Evolutionary conservation across 495 filamentous ascomycete genomes (phyloP).

Genomic region (Penicillium taxi): DNA sequence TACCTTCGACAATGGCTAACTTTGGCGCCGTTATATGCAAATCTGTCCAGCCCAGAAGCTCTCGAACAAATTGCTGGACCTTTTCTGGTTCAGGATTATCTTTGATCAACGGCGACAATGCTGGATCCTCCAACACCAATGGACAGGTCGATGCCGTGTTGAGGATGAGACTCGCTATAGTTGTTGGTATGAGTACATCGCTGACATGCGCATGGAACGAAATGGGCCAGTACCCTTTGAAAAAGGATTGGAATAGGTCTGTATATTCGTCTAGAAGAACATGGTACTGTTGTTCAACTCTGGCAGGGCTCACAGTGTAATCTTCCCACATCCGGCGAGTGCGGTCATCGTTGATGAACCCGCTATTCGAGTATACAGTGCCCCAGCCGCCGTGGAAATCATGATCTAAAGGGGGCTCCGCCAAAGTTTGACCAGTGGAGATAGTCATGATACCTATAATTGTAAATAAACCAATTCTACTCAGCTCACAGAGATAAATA

Average conservation of each 20-base stretch:
- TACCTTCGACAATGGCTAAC: constrained; percentile 4
- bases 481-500: too few relatives aligned
- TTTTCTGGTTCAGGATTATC: constrained; percentile 4
- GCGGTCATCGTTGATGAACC: constrained; percentile 1
- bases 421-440: too few relatives aligned
- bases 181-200: constrained; percentile 4
- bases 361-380: constrained; percentile 1
- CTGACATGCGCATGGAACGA: constrained; percentile 4
- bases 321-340: constrained; percentile 1
- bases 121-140: not conserved
- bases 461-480: too few relatives aligned
- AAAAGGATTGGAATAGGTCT: constrained; percentile 1
- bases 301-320: not conserved
- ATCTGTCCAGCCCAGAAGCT: constrained; percentile 3
- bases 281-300: constrained; percentile 5
- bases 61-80: constrained; percentile 1
- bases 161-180: constrained; percentile 1
- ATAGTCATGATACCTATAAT: too few relatives aligned
- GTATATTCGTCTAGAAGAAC: constrained; percentile 4
- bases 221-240: constrained; percentile 5
- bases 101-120: constrained; percentile 1
- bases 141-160: constrained; percentile 6
- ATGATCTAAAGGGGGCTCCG: constrained; percentile 5
- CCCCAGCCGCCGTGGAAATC: constrained; percentile 6
- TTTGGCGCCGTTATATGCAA: not conserved